phyloP scores from a whole-genome alignment of 768 basidiomycete genomes.

The Chiua virens region DNA sequence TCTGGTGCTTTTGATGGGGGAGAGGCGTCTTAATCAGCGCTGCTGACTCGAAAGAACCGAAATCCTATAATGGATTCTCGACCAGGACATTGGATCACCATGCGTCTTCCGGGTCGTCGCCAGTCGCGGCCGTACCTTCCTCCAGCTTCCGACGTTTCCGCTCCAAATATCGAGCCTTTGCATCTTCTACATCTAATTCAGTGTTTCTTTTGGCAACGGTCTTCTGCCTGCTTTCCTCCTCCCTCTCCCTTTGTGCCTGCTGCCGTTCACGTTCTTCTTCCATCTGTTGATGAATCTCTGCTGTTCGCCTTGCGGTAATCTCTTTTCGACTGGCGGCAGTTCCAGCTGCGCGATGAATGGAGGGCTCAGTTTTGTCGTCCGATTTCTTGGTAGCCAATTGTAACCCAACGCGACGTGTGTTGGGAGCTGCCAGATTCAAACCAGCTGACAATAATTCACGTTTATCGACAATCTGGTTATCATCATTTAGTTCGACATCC shows the following conservation, averaged over 20 bases:
- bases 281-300: conserved; percentile 79
- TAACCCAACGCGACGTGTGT: conserved; percentile 69
- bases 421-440: conserved; percentile 83
- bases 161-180: conserved; percentile 71
- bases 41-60: conserved; percentile 1
- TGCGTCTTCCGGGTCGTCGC: conserved; percentile 3
- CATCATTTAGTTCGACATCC: conserved; percentile 92
- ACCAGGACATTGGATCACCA: conserved; percentile 3
- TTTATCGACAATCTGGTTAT: conserved; percentile 96
- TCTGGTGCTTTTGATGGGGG: conserved; percentile 43
- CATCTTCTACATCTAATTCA: conserved; percentile 69
- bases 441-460: conserved; percentile 90
- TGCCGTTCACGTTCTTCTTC: conserved; percentile 67
- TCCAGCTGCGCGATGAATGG: conserved; percentile 77
- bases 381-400: conserved; percentile 30
- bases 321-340: conserved; percentile 77
- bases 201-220: conserved; percentile 74
- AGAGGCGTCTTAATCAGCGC: conserved; percentile 29
- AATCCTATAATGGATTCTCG: neutral
- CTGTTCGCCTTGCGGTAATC: conserved; percentile 78
- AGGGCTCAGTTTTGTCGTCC: conserved; percentile 32
- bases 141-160: conserved; percentile 80
- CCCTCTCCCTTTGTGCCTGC: conserved; percentile 54
- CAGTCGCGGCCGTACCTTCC: conserved; percentile 16
- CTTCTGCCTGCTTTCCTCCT: conserved; percentile 64